Conservation (phyloP, 2,329 filamentous ascomycete species). For the Thelonectria discophora region DNA sequence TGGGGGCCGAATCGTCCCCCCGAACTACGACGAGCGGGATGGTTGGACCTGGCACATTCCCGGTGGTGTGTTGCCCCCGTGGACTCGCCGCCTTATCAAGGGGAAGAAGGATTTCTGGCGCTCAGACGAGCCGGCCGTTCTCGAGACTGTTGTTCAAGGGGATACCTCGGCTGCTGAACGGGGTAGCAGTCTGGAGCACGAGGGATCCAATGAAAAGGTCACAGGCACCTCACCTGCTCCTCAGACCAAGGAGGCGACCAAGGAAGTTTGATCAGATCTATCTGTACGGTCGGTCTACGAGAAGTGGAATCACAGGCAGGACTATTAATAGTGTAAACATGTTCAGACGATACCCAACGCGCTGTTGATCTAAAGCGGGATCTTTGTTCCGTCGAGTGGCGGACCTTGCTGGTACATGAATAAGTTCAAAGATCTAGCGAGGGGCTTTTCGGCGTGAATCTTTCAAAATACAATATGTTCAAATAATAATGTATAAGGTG, state of each 20-base stretch:
- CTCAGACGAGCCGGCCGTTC: constrained; percentile 38
- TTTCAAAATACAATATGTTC: too few relatives aligned
- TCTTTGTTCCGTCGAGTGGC: too few relatives aligned
- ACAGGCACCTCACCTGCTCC: constrained; percentile 29
- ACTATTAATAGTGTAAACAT: constrained; percentile 3
- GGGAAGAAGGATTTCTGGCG: constrained; percentile 82
- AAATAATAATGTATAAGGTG: too few relatives aligned
- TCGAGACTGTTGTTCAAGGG: constrained; percentile 27
- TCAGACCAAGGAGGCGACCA: constrained; percentile 31
- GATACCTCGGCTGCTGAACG: constrained; percentile 27
- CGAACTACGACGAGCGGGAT: constrained; percentile 80
- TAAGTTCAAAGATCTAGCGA: too few relatives aligned
- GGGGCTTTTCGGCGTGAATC: too few relatives aligned
- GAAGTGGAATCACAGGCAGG: neutral
- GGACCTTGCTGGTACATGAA: too few relatives aligned
- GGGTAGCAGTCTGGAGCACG: constrained; percentile 38
- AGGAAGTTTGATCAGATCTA: constrained; percentile 4
- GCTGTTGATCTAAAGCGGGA: too few relatives aligned
- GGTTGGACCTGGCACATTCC: constrained; percentile 81
- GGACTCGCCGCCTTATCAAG: constrained; percentile 69
- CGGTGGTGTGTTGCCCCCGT: constrained; percentile 78
- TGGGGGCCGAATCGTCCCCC: constrained; percentile 75
- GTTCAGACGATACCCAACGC: neutral
- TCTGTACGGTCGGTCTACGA: neutral
- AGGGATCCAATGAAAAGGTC: constrained; percentile 38